Conservation (phyloP, 306 rosid species). For the Prunus salicina region DNA sequence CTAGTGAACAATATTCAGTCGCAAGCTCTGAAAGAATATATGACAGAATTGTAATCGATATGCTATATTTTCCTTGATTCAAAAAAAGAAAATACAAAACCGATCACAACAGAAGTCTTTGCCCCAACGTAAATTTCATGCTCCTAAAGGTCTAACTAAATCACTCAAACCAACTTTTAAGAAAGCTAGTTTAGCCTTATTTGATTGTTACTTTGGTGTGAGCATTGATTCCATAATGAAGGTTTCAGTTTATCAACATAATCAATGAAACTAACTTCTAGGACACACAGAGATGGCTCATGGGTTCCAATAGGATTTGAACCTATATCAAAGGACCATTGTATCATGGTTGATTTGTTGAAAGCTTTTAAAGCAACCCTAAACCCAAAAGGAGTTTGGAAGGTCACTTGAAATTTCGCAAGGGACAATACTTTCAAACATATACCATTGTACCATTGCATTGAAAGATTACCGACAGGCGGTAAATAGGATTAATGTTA, state of each 20-base stretch:
- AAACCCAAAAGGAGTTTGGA: too few relatives aligned
- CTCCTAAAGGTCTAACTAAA: not conserved
- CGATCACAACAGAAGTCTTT: not conserved
- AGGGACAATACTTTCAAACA: too few relatives aligned
- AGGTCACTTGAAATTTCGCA: too few relatives aligned
- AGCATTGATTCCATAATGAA: not conserved
- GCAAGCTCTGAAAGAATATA: not conserved
- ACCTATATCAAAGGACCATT: too few relatives aligned
- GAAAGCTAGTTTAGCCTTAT: not conserved
- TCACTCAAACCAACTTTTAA: not conserved
- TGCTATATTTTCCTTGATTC: not conserved
- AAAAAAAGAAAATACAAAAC: not conserved
- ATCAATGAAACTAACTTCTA: not conserved
- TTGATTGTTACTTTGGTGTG: not conserved
- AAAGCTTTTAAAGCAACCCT: too few relatives aligned
- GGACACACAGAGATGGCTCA: not conserved
- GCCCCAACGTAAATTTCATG: not conserved
- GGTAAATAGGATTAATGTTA: not conserved
- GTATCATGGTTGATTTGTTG: not conserved
- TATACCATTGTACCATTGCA: too few relatives aligned
- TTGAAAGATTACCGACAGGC: not conserved
- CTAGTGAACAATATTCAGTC: not conserved
- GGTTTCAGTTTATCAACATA: not conserved
- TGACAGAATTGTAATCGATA: not conserved
- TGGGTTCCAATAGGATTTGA: too few relatives aligned